phyloP scores from a whole-genome alignment of 768 basidiomycete species.

The Heimioporus sp. region DNA sequence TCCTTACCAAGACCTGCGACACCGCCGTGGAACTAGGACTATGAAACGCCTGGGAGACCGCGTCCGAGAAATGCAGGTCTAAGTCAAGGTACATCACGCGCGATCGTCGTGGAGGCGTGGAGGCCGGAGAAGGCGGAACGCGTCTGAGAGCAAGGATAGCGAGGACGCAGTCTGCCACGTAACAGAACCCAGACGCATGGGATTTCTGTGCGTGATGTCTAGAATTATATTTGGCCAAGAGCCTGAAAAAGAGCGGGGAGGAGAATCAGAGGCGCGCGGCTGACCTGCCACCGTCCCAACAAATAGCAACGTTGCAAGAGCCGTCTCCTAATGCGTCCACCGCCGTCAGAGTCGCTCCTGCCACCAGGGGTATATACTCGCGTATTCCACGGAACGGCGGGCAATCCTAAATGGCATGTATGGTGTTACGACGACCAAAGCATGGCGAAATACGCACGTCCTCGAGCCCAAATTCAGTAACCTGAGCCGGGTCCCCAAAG shows the following conservation, averaged over 20 bases:
- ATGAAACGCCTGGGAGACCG: conserved; percentile 75
- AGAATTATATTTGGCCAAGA: neutral
- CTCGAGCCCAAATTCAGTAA: conserved; percentile 54
- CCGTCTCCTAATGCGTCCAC: conserved; percentile 54
- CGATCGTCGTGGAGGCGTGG: conserved; percentile 36
- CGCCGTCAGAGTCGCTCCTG: conserved; percentile 77
- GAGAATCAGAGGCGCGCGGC: conserved; percentile 3
- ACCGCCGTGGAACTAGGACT: conserved; percentile 33
- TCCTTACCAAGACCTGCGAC: conserved; percentile 49
- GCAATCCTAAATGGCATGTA: conserved; percentile 60
- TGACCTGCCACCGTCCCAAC: conserved; percentile 90
- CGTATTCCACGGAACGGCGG: conserved; percentile 69
- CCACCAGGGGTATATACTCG: conserved; percentile 68
- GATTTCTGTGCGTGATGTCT: conserved; percentile 85
- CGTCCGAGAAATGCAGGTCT: conserved; percentile 91
- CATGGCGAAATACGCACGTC: conserved; percentile 40
- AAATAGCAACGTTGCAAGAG: conserved; percentile 62
- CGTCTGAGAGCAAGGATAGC: conserved; percentile 71
- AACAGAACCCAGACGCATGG: conserved; percentile 88
- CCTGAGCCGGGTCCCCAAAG: conserved; percentile 17
- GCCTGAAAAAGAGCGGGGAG: neutral
- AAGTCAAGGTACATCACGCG: conserved; percentile 90
- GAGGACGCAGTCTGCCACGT: conserved; percentile 86
- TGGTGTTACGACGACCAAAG: neutral
- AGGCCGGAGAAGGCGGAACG: conserved; percentile 17